Base-by-base conservation (phyloP, 1,139 yeast species). In the Suhomyces panamericanus region DNA sequence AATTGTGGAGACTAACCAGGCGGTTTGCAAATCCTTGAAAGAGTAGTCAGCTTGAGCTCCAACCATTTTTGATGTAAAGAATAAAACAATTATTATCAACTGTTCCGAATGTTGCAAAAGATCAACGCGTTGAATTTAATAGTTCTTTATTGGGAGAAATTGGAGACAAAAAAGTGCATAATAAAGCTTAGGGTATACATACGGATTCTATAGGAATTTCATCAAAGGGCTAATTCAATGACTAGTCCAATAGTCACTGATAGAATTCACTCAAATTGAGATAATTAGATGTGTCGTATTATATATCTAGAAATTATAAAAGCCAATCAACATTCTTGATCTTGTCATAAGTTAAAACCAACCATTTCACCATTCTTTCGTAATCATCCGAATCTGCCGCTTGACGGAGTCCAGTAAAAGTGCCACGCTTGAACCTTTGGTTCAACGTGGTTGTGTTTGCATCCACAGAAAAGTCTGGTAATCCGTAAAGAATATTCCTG, bases 1-100 rank as follows among this genome's bases (percentile, higher is more conserved):
- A 43, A 78, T 54, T 1, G 81, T 78, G 2, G 81, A 76, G 24
- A 54, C 38, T 3, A 52, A 32, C 58, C 58, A 54, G 0, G 57
- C 57, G 5, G 52, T 48, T 24, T 51, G 52, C 11, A 54, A 39
- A 6, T 37, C 42, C 7, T 28, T 22, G 16, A 33, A 3, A 10
- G 15, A 22, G 6, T 15, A 14, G 9, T 3, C 9, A 17, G 10
- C n/a, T 6, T 22, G 22, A 6, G 26, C 26, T 20, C 3, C 22
- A 27, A 9, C 22, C 36, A 34, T 34, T 24, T 5, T 10, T 9
- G 9, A 16, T 7, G 8, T 3, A n/a, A n/a, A n/a, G n/a, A n/a
- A n/a, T n/a, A n/a, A n/a, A n/a, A n/a, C n/a, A n/a, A n/a, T n/a
- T n/a, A n/a, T n/a, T n/a, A n/a, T n/a, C n/a, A n/a, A n/a, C n/a